Conservation (phyloP, 2,329 filamentous ascomycete genomes). For the Arthrobotrys iridis region DNA sequence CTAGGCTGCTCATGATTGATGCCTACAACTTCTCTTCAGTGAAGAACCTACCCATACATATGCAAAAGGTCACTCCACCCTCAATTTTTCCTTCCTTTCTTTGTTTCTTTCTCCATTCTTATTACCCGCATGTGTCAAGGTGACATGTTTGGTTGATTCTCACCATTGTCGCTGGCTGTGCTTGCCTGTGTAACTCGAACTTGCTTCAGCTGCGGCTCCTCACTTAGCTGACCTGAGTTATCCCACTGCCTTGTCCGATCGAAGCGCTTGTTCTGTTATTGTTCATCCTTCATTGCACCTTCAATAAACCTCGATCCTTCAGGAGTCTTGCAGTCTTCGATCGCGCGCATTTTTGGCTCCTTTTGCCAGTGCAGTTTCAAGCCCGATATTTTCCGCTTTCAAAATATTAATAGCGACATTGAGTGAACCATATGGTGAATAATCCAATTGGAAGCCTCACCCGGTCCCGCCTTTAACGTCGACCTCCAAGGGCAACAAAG, state of each 20-base stretch:
- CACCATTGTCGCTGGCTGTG: constrained; percentile 25
- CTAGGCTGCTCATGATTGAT: background rate
- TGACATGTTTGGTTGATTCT: constrained; percentile 18
- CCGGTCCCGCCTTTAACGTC: constrained; percentile 17
- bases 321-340: background rate
- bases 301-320: constrained; percentile 5
- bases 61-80: constrained; percentile 19
- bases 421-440: background rate
- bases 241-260: background rate
- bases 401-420: constrained; percentile 14
- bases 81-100: background rate
- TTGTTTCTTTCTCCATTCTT: background rate
- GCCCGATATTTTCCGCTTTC: background rate
- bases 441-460: constrained; percentile 15
- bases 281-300: constrained; percentile 1
- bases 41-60: too few species aligned
- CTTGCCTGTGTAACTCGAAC: constrained; percentile 42
- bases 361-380: background rate
- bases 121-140: background rate
- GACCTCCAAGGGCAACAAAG: background rate
- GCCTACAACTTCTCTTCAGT: background rate
- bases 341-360: background rate
- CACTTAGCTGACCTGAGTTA: constrained; percentile 11
- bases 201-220: constrained; percentile 32
- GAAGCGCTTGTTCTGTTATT: constrained; percentile 7